A percentile compares a stretch with the other conserved stretches of the same genome.
Evolutionary conservation across 768 basidiomycete genomes (phyloP).

Genomic region (Rubroboletus pulcherrimus): DNA sequence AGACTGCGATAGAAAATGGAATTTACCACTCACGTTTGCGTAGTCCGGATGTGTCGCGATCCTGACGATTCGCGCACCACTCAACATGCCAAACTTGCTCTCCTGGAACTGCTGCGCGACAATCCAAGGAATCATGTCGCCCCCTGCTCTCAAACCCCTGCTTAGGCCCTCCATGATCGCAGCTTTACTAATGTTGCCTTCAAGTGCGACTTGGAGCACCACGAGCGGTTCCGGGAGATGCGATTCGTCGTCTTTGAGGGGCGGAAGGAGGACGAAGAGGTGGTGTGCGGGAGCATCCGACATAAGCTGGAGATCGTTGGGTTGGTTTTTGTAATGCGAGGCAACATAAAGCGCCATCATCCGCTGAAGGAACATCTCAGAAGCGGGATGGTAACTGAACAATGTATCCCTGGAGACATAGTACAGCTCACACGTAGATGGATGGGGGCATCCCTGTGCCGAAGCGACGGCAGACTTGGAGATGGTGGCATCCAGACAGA

Average conservation of each 20-base stretch:
- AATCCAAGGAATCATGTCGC: constrained; percentile 98
- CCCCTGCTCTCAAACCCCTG: constrained; percentile 80
- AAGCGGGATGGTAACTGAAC: constrained; percentile 95
- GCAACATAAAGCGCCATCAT: constrained; percentile 99
- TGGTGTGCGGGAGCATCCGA: constrained; percentile 97
- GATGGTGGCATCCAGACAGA: constrained; percentile 87
- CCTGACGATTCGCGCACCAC: constrained; percentile 87
- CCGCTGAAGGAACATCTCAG: constrained; percentile 95
- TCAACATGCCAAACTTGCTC: constrained; percentile 85
- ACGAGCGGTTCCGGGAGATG: constrained; percentile 92
- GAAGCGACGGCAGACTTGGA: constrained; percentile 35
- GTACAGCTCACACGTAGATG: constrained; percentile 90
- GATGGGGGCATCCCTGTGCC: constrained; percentile 87
- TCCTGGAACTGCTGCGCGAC: constrained; percentile 96
- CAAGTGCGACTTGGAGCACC: constrained; percentile 92
- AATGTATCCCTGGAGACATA: constrained; percentile 94
- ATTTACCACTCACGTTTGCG: constrained; percentile 57
- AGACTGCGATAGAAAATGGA: not conserved
- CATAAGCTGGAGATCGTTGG: constrained; percentile 96
- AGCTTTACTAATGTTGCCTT: constrained; percentile 86
- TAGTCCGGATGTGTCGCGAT: constrained; percentile 97
- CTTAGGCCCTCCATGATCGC: constrained; percentile 83
- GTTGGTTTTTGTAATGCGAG: constrained; percentile 98
- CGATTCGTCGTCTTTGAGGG: constrained; percentile 86
- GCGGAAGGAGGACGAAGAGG: constrained; percentile 92